A percentile compares a stretch with the other conserved stretches of the same genome.
These are phyloP conservation scores for Arthrobotrys musiformis DNA, from an alignment of 2,329 filamentous ascomycete species.

Conservation along the genomic window DNA sequence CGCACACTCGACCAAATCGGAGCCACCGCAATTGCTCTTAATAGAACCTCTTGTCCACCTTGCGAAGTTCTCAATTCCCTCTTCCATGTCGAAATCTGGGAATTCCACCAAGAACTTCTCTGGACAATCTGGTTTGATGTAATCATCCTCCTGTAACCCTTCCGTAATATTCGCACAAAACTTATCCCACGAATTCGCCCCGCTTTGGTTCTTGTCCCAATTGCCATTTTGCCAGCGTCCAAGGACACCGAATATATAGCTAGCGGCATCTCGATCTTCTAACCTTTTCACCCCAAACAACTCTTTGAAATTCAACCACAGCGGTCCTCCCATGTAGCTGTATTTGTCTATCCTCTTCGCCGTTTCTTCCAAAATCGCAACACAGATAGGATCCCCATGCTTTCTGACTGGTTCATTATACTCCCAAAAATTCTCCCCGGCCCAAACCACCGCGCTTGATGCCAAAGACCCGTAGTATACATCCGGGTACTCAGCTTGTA, in stretches of 20 bases:
- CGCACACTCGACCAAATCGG: slow-evolving; percentile 4
- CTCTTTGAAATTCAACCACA: slow-evolving; percentile 65
- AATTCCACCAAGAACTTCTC: neutral
- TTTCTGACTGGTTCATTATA: slow-evolving; percentile 71
- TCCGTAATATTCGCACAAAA: slow-evolving; percentile 47
- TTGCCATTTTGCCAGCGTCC: slow-evolving; percentile 38
- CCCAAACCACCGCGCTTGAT: slow-evolving; percentile 80
- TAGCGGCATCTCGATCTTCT: slow-evolving; percentile 57
- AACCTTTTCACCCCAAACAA: slow-evolving; percentile 68
- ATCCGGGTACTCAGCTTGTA: slow-evolving; percentile 80
- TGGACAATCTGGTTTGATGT: neutral
- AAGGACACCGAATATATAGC: slow-evolving; percentile 29
- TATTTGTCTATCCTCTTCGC: slow-evolving; percentile 71
- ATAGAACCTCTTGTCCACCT: slow-evolving; percentile 34
- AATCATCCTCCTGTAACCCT: slow-evolving; percentile 15
- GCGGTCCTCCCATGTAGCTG: slow-evolving; percentile 66
- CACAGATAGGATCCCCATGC: slow-evolving; percentile 72
- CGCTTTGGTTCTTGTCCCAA: slow-evolving; percentile 33
- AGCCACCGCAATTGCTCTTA: slow-evolving; percentile 10
- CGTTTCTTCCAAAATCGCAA: slow-evolving; percentile 72
- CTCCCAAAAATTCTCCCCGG: slow-evolving; percentile 79
- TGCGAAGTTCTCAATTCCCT: slow-evolving; percentile 40
- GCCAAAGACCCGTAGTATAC: slow-evolving; percentile 82
- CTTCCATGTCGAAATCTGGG: slow-evolving; percentile 22
- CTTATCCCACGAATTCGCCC: slow-evolving; percentile 39